Evolutionary conservation across 805 yeast genomes (phyloP).

Genomic region (Ogataea ramenticola): DNA sequence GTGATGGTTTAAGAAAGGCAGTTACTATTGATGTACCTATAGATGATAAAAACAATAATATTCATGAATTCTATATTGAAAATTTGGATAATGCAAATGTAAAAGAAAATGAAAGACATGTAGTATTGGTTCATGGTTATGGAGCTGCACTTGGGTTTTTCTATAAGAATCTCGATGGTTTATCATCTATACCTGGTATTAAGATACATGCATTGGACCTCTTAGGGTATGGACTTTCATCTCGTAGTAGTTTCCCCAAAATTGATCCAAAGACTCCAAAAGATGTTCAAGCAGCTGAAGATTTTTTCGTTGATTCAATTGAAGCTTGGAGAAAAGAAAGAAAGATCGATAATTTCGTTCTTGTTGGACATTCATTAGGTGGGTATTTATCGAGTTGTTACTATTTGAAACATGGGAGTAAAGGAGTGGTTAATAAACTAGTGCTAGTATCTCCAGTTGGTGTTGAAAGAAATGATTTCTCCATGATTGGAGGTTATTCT

Average conservation of each 20-base stretch:
- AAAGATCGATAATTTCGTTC: constrained; percentile 42
- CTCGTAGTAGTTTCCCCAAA: constrained; percentile 39
- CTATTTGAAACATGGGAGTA: constrained; percentile 47
- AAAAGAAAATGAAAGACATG: constrained; percentile 25
- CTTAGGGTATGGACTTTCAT: constrained; percentile 65
- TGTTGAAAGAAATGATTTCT: constrained; percentile 56
- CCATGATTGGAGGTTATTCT: constrained; percentile 21
- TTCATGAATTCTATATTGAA: constrained; percentile 68
- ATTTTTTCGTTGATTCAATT: constrained; percentile 51
- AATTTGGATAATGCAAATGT: constrained; percentile 24
- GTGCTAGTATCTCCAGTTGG: constrained; percentile 73
- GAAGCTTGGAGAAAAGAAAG: constrained; percentile 56
- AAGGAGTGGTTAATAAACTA: constrained; percentile 36
- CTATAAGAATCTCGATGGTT: constrained; percentile 55
- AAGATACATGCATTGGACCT: constrained; percentile 63
- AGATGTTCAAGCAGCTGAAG: constrained; percentile 38
- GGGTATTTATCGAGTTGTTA: constrained; percentile 68
- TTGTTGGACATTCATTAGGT: constrained; percentile 79
- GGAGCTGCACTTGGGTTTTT: constrained; percentile 86
- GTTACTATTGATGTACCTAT: constrained; percentile 47
- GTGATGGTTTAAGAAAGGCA: constrained; percentile 40
- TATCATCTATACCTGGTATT: constrained; percentile 45
- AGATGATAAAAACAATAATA: constrained; percentile 35
- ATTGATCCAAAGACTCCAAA: constrained; percentile 24
- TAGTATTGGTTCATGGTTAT: constrained; percentile 84